Base-by-base conservation (phyloP, 208 protist genomes). In the Balamuthia mandrillaris region DNA sequence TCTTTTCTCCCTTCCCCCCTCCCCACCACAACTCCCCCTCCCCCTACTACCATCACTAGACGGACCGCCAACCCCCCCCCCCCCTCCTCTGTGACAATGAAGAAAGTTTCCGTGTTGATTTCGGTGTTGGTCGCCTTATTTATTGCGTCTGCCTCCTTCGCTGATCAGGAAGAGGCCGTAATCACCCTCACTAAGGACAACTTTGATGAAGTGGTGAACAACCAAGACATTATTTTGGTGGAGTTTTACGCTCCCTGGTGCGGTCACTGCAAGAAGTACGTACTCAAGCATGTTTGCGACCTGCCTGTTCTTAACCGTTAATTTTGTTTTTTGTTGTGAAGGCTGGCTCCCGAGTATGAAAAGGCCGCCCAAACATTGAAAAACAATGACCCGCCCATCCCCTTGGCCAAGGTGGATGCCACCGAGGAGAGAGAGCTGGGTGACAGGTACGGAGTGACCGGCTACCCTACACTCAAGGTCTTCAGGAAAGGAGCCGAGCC, bases 161-260 rank as follows among this genome's bases (percentile, higher is more conserved):
- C n/a, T n/a, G n/a, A n/a, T n/a, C n/a, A n/a, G n/a, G n/a, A n/a
- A n/a, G 49, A 56, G 49, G 49, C 49, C 65, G 58, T 90, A 7
- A 88, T 92, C 5, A 86, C 39, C n/a, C 79, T 81, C 27, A 72
- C 63, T 5, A 87, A 63, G 31, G 31, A 87, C 5, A 56, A 56
- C 49, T n/a, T 56, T 18, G 68, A 84, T 18, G 42, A 52, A 24
- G 94, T 97, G 16, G 84, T 95, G 10, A 91, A 98, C 52, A 63
- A 87, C 1, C 90, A 79, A 10, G 96, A 97, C 84, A 90, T 97
- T 77, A 96, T 98, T 0, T 97, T 98, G 58, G 94, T 98, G 33
- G 93, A 97, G 88, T 98, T 98, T 83, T 98, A 97, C 89, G 97
- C 96, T 29, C 94, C 96, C 65, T 98, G 97, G 97, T 99, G 97